phyloP scores from a whole-genome alignment of 345 rosid species.

The Sonneratia alba region DNA sequence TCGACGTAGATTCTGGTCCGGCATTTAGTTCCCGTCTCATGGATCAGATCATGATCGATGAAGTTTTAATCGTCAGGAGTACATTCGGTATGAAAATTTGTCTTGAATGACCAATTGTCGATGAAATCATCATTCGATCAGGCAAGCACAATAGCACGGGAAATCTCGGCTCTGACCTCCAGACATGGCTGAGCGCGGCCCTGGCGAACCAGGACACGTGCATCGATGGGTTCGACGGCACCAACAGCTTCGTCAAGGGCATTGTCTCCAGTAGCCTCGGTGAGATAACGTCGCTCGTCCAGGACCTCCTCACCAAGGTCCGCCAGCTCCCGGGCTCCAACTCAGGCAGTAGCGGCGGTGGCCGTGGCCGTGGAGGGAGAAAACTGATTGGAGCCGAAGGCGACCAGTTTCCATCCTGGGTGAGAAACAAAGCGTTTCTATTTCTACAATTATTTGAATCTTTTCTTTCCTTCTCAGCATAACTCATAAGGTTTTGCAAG shows the following conservation, averaged over 20 bases:
- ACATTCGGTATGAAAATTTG: too few relatives aligned
- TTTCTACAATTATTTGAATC: background rate
- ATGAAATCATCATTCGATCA: conserved; percentile 10
- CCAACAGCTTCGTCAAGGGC: conserved; percentile 37
- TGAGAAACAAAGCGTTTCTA: conserved; percentile 18
- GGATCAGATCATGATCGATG: too few relatives aligned
- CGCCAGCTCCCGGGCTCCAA: conserved; percentile 24
- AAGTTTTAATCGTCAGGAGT: too few relatives aligned
- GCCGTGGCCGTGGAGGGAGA: background rate
- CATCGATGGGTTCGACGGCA: conserved; percentile 64
- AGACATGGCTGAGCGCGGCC: conserved; percentile 77
- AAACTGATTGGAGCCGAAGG: conserved; percentile 4
- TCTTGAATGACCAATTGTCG: background rate
- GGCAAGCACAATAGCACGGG: conserved; percentile 65
- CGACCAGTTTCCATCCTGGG: conserved; percentile 49
- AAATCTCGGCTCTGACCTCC: conserved; percentile 53
- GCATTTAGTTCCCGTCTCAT: too few relatives aligned
- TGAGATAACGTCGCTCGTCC: conserved; percentile 38
- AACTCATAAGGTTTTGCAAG: too few relatives aligned
- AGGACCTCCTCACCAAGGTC: conserved; percentile 43
- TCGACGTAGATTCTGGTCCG: too few relatives aligned
- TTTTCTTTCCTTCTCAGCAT: too few relatives aligned
- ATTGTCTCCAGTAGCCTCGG: conserved; percentile 41
- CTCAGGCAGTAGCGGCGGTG: conserved; percentile 1
- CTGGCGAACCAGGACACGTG: conserved; percentile 74